Evolutionary conservation across 2,329 filamentous ascomycete species (phyloP).

Genomic region (Nothophoma quercina): DNA sequence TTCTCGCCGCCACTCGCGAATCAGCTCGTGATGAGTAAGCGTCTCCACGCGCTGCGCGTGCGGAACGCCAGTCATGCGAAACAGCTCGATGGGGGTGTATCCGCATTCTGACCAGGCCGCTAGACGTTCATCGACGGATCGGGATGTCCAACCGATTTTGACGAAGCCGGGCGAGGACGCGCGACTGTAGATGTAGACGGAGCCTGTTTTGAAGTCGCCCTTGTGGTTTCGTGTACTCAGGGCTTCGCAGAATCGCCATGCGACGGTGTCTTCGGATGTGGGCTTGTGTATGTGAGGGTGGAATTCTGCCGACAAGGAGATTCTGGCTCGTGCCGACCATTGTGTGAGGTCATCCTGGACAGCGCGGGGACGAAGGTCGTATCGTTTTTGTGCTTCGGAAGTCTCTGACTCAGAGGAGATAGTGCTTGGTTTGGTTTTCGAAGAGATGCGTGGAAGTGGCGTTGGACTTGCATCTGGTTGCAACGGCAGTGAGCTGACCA

Average conservation of each 20-base stretch:
- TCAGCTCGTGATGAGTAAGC: conserved; percentile 19
- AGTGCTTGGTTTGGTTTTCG: no score
- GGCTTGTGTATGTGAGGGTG: conserved; percentile 4
- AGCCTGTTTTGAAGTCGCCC: conserved; percentile 9
- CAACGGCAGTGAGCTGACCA: no score
- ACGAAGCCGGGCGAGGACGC: conserved; percentile 13
- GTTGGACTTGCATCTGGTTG: no score
- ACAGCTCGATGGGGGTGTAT: conserved; percentile 12
- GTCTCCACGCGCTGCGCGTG: conserved; percentile 20
- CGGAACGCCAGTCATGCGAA: conserved; percentile 3
- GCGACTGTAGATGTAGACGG: conserved; percentile 15
- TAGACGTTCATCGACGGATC: conserved; percentile 8
- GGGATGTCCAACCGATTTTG: conserved; percentile 20
- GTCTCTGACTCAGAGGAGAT: no score
- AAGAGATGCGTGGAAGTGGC: no score
- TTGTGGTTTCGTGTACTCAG: background rate
- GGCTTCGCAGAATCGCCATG: no score
- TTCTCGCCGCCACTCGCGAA: conserved; percentile 19
- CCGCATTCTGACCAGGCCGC: conserved; percentile 13
- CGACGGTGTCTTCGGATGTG: conserved; percentile 2
- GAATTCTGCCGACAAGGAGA: no score
- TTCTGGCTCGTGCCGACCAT: no score
- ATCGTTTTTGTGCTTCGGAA: no score
- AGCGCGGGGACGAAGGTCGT: no score
- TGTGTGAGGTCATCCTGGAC: no score